Base-by-base conservation (phyloP, 768 basidiomycete genomes). In the Mycena sanguinolenta region DNA sequence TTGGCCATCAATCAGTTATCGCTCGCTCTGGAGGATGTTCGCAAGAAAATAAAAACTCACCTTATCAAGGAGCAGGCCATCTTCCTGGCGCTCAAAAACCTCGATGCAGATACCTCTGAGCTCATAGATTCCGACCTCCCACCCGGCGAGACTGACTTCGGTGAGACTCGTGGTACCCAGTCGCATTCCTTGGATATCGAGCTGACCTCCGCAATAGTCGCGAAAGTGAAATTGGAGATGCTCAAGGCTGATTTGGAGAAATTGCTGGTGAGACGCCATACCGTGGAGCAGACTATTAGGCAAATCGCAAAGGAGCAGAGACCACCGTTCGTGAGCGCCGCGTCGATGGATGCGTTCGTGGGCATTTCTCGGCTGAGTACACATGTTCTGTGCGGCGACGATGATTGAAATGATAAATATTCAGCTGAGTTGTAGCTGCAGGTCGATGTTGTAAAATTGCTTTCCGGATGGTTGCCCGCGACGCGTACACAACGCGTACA, bases 301-400 rank as follows among this genome's bases (percentile, higher is more conserved):
- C 89, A 89, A 25, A 79, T 91, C 17, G 79, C 84, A 69, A 78
- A 82, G 53, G 90, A 91, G 75, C 84, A 84, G 60, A 79, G 77
- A 60, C 76, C 81, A 63, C 90, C 89, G 19, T 91, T 91, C 69
- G 79, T 90, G 46, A 88, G 89, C 7, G 88, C 88, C 21, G 87
- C 85, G 12, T 75, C 91, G 71, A 77, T 90, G 66, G 86, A 87
- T 13, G 87, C 88, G 16, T 90, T 90, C 63, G 65, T 86, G 21
- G 77, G 77, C 28, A 81, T 91, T 57, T 86, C 88, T 23, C 84
- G 84, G 63, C 71, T 87, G 68, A 83, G 85, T 19, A 82, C 82
- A 19, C 74, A 73, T 62, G 78, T 73, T 21, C 65, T 80, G 68
- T 72, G n/a, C n/a, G n/a, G n/a, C n/a, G n/a, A n/a, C n/a, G n/a